A percentile compares a stretch with the other conserved stretches of the same genome.
These are phyloP conservation scores for Amoebophrya sp. DNA, from an alignment of 169 alveolate genomes.

Conservation along the genomic window DNA sequence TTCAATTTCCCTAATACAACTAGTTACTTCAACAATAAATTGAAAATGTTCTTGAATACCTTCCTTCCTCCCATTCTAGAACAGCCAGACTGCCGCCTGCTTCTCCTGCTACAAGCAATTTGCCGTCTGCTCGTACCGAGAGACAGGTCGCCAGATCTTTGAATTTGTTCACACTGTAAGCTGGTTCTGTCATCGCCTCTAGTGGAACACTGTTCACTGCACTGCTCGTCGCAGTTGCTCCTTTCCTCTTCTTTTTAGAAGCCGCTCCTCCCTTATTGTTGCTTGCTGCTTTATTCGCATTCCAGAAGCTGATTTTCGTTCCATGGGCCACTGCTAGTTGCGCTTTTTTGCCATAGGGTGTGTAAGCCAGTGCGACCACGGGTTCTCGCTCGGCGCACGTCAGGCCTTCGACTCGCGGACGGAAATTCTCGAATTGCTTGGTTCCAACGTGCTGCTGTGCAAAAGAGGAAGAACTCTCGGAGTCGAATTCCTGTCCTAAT, in stretches of 20 bases:
- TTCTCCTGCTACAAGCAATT: not conserved
- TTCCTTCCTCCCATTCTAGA: not conserved
- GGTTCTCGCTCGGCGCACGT: not conserved
- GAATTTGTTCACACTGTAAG: not conserved
- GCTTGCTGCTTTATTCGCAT: no score
- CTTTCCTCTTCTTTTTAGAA: no score
- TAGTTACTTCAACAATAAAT: no score
- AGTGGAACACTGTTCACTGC: no score
- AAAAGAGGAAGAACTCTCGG: no score
- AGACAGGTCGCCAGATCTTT: not conserved
- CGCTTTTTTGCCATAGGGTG: not conserved
- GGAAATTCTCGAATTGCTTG: not conserved
- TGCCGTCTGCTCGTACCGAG: not conserved
- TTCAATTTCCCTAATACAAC: no score
- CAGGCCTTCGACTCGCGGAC: not conserved
- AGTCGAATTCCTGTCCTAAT: no score
- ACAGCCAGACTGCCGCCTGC: not conserved
- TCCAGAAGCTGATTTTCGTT: not conserved
- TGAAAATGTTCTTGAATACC: no score
- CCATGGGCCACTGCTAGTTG: not conserved
- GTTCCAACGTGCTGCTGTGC: no score
- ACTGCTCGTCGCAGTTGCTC: no score
- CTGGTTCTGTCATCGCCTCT: not conserved
- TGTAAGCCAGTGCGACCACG: not conserved
- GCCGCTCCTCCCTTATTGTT: no score